Base-by-base conservation (phyloP, 768 basidiomycete genomes). In the Hygrophorus russula region DNA sequence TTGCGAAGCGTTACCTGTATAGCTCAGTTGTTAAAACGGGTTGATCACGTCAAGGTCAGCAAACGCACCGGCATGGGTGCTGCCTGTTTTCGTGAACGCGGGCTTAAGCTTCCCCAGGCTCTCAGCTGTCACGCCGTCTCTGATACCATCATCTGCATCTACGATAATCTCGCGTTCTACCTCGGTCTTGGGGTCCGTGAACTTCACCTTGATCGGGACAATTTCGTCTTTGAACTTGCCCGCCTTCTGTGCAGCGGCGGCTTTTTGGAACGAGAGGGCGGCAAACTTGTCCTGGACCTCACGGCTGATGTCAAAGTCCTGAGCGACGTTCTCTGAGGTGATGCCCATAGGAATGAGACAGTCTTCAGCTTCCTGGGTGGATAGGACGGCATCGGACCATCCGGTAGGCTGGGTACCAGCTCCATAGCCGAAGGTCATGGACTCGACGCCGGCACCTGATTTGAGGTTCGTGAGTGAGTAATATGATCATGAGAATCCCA, bases 271-370 rank as follows among this genome's bases (percentile, higher is more conserved):
- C 0, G 88, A 91, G 35, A 67, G 60, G 11, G 88, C 88, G 5
- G 91, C 80, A 53, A 93, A 92, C 44, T 69, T 73, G 66, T 94
- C 92, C 63, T 93, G 88, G n/a, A 60, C 63, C 38, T 70, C 67
- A 42, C 92, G 82, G 20, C 81, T 67, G 58, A 94, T 76, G 46
- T 68, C 66, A 61, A 73, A 93, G 44, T 89, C 78, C 39, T 69
- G 59, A 10, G 91, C 87, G 50, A 92, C 88, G 58, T 91, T 91
- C 67, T 93, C 90, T n/a, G 85, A 89, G 14, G 92, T 92, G 66
- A 92, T 80, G 29, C 91, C 92, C 87, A 90, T 90, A 35, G 88
- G 88, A 46, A 87, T 67, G 19, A 84, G 69, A 57, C 88, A 91
- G 64, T 92, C 89, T 46, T 74, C 74, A 2, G 89, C 76, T 51